These are phyloP conservation scores for Phytophthora megakarya DNA, from an alignment of 352 stramenopile genomes.

Conservation along the genomic window DNA sequence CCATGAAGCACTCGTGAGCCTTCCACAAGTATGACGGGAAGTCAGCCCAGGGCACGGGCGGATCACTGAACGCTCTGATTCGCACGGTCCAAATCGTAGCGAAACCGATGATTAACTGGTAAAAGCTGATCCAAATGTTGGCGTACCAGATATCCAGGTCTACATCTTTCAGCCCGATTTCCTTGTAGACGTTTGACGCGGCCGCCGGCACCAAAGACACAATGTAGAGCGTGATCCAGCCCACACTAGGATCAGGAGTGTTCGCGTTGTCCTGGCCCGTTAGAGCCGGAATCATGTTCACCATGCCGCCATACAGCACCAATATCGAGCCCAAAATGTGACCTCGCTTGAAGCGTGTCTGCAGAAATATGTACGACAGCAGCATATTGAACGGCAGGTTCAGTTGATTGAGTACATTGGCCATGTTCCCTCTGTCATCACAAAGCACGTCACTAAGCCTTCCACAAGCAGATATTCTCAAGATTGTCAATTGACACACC, in stretches of 20 bases:
- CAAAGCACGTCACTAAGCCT: not conserved
- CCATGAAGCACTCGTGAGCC: conserved; percentile 78
- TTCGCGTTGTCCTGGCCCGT: conserved; percentile 68
- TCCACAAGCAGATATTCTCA: not conserved
- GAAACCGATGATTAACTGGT: conserved; percentile 77
- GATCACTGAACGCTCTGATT: conserved; percentile 81
- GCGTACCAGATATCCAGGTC: conserved; percentile 90
- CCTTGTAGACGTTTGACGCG: conserved; percentile 88
- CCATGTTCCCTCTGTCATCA: conserved; percentile 69
- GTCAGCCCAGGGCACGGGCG: conserved; percentile 73
- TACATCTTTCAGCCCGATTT: conserved; percentile 88
- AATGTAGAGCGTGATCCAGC: conserved; percentile 85
- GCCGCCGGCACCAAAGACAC: conserved; percentile 71
- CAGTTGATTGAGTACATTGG: conserved; percentile 85
- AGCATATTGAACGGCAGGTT: conserved; percentile 90
- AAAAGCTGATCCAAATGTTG: conserved; percentile 87
- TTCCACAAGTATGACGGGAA: conserved; percentile 71
- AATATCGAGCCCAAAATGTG: conserved; percentile 87
- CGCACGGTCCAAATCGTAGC: conserved; percentile 81
- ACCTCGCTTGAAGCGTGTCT: conserved; percentile 79
- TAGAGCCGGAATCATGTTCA: conserved; percentile 84
- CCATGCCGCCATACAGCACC: conserved; percentile 84
- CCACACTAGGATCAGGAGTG: conserved; percentile 71
- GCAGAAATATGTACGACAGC: conserved; percentile 79
- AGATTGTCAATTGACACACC: conserved; percentile 39